A percentile compares a stretch with the other conserved stretches of the same genome.
phyloP scores from a whole-genome alignment of 371 early-diverging fungal genomes.

The Mortierella sp. region DNA sequence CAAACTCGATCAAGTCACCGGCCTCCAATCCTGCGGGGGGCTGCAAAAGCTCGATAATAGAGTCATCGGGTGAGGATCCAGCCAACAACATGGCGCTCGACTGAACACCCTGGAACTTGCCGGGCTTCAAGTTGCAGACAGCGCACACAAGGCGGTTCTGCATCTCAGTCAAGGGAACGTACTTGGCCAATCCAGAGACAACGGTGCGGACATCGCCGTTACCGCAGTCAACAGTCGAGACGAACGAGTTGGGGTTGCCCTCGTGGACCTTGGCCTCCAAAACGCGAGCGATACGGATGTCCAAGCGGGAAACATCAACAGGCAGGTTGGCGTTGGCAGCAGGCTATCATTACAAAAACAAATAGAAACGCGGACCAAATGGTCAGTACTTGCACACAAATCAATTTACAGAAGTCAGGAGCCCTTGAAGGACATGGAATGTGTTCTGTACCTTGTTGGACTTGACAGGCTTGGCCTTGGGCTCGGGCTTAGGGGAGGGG shows the following conservation, averaged over 20 bases:
- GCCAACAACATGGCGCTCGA: constrained; percentile 74
- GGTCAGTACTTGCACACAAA: too few relatives aligned
- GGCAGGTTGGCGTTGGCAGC: constrained; percentile 43
- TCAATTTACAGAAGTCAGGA: too few relatives aligned
- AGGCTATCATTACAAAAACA: constrained; percentile 20
- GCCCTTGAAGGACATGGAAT: too few relatives aligned
- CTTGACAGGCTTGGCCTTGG: constrained; percentile 49
- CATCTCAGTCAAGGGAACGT: constrained; percentile 66
- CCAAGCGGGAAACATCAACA: constrained; percentile 55
- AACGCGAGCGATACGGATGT: constrained; percentile 67
- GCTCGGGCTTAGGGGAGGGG: constrained; percentile 65
- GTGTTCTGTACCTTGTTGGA: constrained; percentile 41
- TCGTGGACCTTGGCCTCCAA: constrained; percentile 65
- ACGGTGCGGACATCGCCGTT: constrained; percentile 75
- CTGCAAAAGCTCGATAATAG: constrained; percentile 60
- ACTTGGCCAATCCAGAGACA: constrained; percentile 82
- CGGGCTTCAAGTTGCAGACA: constrained; percentile 71
- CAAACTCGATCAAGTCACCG: constrained; percentile 65
- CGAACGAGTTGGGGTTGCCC: constrained; percentile 60
- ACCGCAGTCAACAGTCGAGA: constrained; percentile 70
- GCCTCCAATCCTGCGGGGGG: constrained; percentile 58
- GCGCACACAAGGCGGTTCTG: constrained; percentile 63
- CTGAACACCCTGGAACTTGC: constrained; percentile 68
- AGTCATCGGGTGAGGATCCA: constrained; percentile 55
- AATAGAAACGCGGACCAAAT: too few relatives aligned